Conservation (phyloP, 1,284 basidiomycete species). For the Marasmius tenuissimus region DNA sequence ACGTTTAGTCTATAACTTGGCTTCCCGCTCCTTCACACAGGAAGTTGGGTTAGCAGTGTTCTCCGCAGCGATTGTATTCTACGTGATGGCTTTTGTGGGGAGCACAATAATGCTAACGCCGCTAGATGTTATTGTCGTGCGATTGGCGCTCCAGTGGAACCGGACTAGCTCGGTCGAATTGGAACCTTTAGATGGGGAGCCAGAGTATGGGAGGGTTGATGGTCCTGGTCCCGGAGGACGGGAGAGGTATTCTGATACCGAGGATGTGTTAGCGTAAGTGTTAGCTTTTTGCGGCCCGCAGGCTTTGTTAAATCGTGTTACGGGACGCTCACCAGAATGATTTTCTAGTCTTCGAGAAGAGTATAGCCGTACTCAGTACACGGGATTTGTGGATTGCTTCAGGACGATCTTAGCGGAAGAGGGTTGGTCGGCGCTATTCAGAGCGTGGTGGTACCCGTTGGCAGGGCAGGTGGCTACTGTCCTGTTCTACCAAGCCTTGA, state of each 20-base stretch:
- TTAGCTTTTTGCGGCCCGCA: neutral
- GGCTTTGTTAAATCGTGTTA: neutral
- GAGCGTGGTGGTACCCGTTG: conserved; percentile 6
- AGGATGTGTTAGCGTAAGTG: neutral
- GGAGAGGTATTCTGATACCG: neutral
- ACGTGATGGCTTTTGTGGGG: neutral
- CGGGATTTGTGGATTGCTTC: conserved; percentile 3
- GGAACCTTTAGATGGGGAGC: neutral
- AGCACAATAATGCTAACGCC: conserved; percentile 3
- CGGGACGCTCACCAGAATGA: no score
- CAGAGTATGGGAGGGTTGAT: neutral
- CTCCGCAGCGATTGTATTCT: neutral
- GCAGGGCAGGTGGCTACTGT: neutral
- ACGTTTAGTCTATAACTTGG: neutral
- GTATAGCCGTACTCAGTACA: neutral
- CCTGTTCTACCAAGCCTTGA: neutral
- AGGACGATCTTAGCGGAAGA: conserved; percentile 1
- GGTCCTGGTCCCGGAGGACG: neutral
- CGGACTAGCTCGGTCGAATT: neutral
- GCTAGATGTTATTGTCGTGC: neutral
- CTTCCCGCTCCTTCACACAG: neutral
- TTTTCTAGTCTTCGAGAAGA: neutral
- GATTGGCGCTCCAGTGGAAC: neutral
- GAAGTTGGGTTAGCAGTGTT: neutral
- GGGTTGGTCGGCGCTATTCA: conserved; percentile 2